phyloP scores from a whole-genome alignment of 2,329 filamentous ascomycete species.

The Chaetomium olivaceum region DNA sequence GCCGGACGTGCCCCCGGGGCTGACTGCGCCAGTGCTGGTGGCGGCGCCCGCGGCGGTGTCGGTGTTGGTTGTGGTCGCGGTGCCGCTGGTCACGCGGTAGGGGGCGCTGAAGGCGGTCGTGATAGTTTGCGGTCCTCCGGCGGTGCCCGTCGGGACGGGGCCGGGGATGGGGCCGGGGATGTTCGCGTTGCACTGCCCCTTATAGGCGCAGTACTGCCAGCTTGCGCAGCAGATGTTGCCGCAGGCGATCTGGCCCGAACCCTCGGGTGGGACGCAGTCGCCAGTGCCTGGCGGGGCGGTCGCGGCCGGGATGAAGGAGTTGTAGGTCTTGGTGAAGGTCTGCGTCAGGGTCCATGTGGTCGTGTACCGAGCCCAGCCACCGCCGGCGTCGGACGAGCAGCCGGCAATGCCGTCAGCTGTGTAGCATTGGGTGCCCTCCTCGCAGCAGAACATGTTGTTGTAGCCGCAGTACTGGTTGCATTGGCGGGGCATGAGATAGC shows the following conservation, averaged over 20 bases:
- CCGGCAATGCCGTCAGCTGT: slow-evolving; percentile 53
- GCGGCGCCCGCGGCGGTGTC: slow-evolving; percentile 50
- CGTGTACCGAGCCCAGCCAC: slow-evolving; percentile 45
- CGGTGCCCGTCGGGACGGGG: slow-evolving; percentile 42
- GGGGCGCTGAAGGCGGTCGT: slow-evolving; percentile 58
- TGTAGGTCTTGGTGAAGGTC: slow-evolving; percentile 61
- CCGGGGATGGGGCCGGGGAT: slow-evolving; percentile 32
- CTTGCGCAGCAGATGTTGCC: slow-evolving; percentile 69
- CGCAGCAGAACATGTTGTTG: slow-evolving; percentile 58
- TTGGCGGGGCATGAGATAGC: slow-evolving; percentile 51
- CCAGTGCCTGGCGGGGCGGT: slow-evolving; percentile 46
- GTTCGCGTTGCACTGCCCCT: slow-evolving; percentile 59
- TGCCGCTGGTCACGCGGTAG: slow-evolving; percentile 54
- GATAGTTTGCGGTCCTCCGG: slow-evolving; percentile 47
- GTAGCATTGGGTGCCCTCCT: slow-evolving; percentile 50
- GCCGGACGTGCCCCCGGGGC: slow-evolving; percentile 41
- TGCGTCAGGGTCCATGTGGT: slow-evolving; percentile 63
- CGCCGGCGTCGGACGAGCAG: slow-evolving; percentile 44
- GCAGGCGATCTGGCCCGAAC: slow-evolving; percentile 61
- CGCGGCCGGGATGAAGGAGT: slow-evolving; percentile 50
- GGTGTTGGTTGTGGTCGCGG: slow-evolving; percentile 56
- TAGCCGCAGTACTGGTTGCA: slow-evolving; percentile 57
- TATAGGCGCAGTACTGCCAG: slow-evolving; percentile 65
- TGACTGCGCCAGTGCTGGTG: slow-evolving; percentile 55
- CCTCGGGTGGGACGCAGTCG: slow-evolving; percentile 51